Percentiles rank a stretch among this genome's conserved stretches.
Conservation (phyloP, 441 rosid genomes). For the Melianthus villosus region DNA sequence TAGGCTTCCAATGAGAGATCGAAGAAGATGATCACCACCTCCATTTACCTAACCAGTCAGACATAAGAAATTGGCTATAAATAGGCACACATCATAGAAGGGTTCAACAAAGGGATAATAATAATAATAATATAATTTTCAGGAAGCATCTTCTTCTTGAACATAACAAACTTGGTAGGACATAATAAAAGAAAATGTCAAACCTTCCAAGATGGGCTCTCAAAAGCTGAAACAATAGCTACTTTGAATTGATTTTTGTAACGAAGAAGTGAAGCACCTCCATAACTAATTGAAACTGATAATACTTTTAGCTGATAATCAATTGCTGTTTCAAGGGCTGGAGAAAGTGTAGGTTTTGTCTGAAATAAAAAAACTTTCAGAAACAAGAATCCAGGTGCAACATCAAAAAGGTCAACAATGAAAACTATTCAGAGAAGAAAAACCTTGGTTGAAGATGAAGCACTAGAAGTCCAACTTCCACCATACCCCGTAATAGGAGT, state of each 20-base stretch:
- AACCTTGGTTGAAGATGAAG: slow-evolving; percentile 57
- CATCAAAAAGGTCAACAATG: slow-evolving; percentile 10
- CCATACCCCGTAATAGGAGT: slow-evolving; percentile 85
- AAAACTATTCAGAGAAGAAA: slow-evolving; percentile 12
- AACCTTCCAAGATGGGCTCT: slow-evolving; percentile 98
- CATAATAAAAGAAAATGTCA: slow-evolving; percentile 7
- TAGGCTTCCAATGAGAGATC: slow-evolving; percentile 81
- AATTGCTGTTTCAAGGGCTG: slow-evolving; percentile 87
- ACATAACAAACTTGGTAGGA: too few relatives aligned
- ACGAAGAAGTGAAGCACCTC: slow-evolving; percentile 70
- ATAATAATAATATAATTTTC: too few relatives aligned
- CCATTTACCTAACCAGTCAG: slow-evolving; percentile 65
- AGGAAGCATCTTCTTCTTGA: too few relatives aligned
- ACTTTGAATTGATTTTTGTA: slow-evolving; percentile 63
- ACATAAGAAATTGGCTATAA: slow-evolving; percentile 5
- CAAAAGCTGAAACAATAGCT: slow-evolving; percentile 71
- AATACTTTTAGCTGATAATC: slow-evolving; percentile 85
- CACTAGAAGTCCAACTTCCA: slow-evolving; percentile 45
- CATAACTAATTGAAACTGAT: slow-evolving; percentile 84
- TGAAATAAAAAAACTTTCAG: slow-evolving; percentile 17
- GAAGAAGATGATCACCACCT: slow-evolving; percentile 90
- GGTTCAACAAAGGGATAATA: too few relatives aligned
- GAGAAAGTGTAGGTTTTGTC: slow-evolving; percentile 75
- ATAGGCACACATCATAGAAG: too few relatives aligned
- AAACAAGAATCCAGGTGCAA: slow-evolving; percentile 10